Base-by-base conservation (phyloP, 2,329 filamentous ascomycete genomes). In the Juglanconis oblonga region DNA sequence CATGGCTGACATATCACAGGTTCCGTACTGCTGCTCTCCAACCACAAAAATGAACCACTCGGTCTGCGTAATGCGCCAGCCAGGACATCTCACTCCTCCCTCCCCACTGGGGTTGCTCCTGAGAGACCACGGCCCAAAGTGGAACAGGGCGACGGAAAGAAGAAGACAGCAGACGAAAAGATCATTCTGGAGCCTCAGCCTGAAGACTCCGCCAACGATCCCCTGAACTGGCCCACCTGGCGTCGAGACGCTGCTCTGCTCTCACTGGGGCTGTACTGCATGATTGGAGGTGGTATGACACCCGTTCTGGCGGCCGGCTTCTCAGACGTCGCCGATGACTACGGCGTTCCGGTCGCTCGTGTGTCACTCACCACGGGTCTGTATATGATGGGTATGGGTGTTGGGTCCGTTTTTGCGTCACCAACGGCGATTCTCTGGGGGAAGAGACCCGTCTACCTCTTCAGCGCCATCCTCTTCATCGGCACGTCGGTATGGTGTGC, bases 131-230 rank as follows among this genome's bases (percentile, higher is more conserved):
- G 65, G 42, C 50, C 48, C 10, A 65, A 67, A 4, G 70, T 74
- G 10, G 58, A 63, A 3, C 61, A 42, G 5, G 64, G 64, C 17
- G 65, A 72, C 52, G 73, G 72, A 14, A 78, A 77, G 50, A 85
- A 97, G 78, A 88, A 81, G 65, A 97, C 92, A 2, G 76, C 82
- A 40, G 89, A 97, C 71, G 92, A 92, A 14, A 83, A 85, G 63
- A 92, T 97, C 67, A 92, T 98, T 58, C 78, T 98, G 13, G 89
- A 96, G 0, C 94, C 94, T 0, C 94, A 98, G 71, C 94, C 94
- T 0, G 92, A 97, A 62, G 92, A 97, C 55, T 92, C 91, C 0
- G 79, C 82, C 55, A 97, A 98, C 65, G 94, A 98, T 68, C 94
- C 94, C 1, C 77, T 98, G 59, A 98, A 98, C 72, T 98, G 94